Evolutionary conservation across 2,329 filamentous ascomycete genomes (phyloP).

Genomic region (Xylariaceae sp.): DNA sequence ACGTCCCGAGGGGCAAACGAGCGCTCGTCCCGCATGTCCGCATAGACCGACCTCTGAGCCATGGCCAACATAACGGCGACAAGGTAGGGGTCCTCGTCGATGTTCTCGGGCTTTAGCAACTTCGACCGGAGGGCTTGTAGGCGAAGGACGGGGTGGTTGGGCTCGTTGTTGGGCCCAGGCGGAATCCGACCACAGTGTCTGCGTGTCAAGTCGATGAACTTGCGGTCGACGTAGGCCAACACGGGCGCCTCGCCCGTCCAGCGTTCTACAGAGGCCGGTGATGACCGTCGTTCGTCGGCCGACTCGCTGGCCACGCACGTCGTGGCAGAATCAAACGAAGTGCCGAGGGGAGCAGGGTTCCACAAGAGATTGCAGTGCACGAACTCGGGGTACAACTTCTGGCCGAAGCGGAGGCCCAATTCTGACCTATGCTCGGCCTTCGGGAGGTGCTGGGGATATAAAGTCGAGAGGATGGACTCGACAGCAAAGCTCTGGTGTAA

Average conservation of each 20-base stretch:
- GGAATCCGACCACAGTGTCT: constrained; percentile 42
- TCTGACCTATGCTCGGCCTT: constrained; percentile 33
- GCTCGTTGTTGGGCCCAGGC: constrained; percentile 34
- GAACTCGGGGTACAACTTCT: constrained; percentile 38
- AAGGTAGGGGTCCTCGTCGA: constrained; percentile 48
- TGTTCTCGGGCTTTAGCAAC: constrained; percentile 41
- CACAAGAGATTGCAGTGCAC: constrained; percentile 48
- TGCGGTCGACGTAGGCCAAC: constrained; percentile 44
- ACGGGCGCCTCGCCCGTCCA: constrained; percentile 31
- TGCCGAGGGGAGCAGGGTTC: constrained; percentile 32
- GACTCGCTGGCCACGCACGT: constrained; percentile 32
- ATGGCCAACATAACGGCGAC: constrained; percentile 50
- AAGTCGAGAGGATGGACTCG: constrained; percentile 38
- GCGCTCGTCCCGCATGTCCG: constrained; percentile 14
- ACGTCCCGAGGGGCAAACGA: constrained; percentile 35
- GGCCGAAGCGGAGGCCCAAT: constrained; percentile 47
- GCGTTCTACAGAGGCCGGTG: constrained; percentile 19
- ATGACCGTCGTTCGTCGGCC: too few species aligned
- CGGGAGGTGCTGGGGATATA: constrained; percentile 36
- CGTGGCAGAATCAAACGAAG: constrained; percentile 33
- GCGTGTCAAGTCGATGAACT: constrained; percentile 41
- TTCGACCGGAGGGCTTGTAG: constrained; percentile 44
- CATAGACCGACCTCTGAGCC: constrained; percentile 52
- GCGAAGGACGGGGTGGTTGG: constrained; percentile 43
- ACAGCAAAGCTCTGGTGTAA: constrained; percentile 36